Percentiles rank a stretch among this genome's conserved stretches.
phyloP scores from a whole-genome alignment of 2,329 filamentous ascomycete species.

The Neofusicoccum sp. region DNA sequence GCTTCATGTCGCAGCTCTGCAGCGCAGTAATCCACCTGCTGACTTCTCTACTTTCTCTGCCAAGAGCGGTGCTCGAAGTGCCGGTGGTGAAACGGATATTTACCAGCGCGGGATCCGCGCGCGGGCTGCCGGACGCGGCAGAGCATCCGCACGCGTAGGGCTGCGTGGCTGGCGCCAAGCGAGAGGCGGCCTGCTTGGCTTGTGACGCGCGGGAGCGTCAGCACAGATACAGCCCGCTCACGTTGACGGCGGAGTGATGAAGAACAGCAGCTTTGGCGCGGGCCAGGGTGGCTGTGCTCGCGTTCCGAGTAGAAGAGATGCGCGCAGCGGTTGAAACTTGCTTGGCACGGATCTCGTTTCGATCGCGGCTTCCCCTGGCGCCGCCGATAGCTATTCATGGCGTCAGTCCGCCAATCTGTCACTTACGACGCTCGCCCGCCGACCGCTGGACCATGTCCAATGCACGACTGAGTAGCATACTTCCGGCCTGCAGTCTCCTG shows the following conservation, averaged over 20 bases:
- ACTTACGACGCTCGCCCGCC: not conserved
- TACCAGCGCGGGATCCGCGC: not conserved
- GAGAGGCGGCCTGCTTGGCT: too few species aligned
- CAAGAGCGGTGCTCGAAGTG: not conserved
- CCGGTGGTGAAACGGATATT: not conserved
- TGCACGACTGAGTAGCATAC: not conserved
- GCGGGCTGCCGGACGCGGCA: not conserved
- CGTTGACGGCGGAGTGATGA: too few species aligned
- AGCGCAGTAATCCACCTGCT: not conserved
- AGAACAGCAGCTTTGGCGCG: not conserved
- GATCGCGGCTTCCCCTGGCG: conserved; percentile 8
- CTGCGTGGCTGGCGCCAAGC: too few species aligned
- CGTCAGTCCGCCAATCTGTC: conserved; percentile 9
- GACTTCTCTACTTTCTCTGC: too few species aligned
- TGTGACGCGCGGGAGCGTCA: too few species aligned
- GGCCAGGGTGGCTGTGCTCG: conserved; percentile 5
- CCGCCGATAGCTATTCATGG: conserved; percentile 10
- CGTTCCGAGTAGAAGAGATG: not conserved
- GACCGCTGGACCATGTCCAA: not conserved
- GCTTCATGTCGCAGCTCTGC: not conserved
- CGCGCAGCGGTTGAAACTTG: not conserved
- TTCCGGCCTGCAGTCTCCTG: not conserved
- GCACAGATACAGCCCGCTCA: too few species aligned
- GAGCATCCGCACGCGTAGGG: not conserved
- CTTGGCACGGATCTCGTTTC: conserved; percentile 1